phyloP scores from a whole-genome alignment of 2,329 filamentous ascomycete genomes.

The Epichloe festucae region DNA sequence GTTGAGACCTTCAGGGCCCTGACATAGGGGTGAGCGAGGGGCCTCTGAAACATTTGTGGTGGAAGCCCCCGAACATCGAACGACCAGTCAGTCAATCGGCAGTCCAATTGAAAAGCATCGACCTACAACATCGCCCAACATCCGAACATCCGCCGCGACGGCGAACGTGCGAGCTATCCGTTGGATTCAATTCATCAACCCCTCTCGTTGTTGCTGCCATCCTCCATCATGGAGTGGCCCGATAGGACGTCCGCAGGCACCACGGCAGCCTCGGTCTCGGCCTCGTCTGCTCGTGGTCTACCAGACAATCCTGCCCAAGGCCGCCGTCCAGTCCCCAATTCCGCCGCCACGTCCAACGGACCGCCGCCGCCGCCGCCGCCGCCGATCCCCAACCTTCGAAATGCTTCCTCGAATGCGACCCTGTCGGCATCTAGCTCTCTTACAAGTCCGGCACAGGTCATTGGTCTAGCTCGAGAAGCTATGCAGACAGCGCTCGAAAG shows the following conservation, averaged over 20 bases:
- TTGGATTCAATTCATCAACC: background rate
- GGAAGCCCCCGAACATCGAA: constrained; percentile 6
- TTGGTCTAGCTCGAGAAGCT: constrained; percentile 50
- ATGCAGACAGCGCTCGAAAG: constrained; percentile 55
- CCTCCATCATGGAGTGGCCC: constrained; percentile 21
- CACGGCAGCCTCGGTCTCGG: constrained; percentile 13
- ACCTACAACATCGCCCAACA: constrained; percentile 1
- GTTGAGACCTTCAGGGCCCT: constrained; percentile 11
- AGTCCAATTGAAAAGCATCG: background rate
- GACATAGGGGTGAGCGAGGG: constrained; percentile 12
- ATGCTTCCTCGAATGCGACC: constrained; percentile 32
- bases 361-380: constrained; percentile 28
- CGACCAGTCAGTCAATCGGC: background rate
- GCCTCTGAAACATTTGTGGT: constrained; percentile 19
- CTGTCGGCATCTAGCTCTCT: constrained; percentile 39
- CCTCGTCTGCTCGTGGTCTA: constrained; percentile 21
- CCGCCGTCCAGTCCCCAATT: constrained; percentile 26
- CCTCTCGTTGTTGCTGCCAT: constrained; percentile 9
- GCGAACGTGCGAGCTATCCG: background rate
- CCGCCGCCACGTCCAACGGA: constrained; percentile 26
- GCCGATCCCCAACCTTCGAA: constrained; percentile 34
- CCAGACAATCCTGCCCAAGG: constrained; percentile 27
- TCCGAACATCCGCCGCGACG: constrained; percentile 3
- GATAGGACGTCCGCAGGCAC: constrained; percentile 17
- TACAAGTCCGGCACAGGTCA: constrained; percentile 46